phyloP scores from a whole-genome alignment of 2,329 filamentous ascomycete species.

The Pestalotiopsis fici region DNA sequence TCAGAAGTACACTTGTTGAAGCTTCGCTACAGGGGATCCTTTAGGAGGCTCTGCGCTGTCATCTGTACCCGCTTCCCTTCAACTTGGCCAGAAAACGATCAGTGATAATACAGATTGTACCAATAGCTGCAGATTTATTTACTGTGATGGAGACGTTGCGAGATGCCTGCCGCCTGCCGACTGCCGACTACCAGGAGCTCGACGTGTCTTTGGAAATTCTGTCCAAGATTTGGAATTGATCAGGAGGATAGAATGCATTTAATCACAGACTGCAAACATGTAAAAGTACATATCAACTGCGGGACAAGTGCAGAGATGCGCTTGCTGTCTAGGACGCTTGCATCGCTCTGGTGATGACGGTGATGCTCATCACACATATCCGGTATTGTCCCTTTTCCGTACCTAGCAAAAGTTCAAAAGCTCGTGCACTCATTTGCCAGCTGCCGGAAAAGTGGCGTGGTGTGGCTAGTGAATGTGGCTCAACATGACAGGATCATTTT shows the following conservation, averaged over 20 bases:
- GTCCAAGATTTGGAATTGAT: no score
- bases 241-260: no score
- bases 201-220: background rate
- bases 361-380: background rate
- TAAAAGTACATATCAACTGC: no score
- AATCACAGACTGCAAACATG: no score
- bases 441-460: background rate
- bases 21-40: background rate
- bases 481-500: background rate
- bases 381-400: background rate
- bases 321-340: no score
- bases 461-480: background rate
- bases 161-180: background rate
- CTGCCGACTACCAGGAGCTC: background rate
- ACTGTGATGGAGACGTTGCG: background rate
- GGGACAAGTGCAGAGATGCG: no score
- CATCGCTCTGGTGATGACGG: no score
- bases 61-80: background rate
- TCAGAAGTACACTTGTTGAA: background rate
- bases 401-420: background rate
- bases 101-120: background rate
- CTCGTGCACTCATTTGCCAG: background rate
- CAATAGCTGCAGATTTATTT: background rate
- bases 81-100: background rate
- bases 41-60: background rate